Evolutionary conservation across 345 rosid genomes (phyloP), one percentile per base, ranked within the genome.

Genomic region (Erodium maritimum): DNA sequence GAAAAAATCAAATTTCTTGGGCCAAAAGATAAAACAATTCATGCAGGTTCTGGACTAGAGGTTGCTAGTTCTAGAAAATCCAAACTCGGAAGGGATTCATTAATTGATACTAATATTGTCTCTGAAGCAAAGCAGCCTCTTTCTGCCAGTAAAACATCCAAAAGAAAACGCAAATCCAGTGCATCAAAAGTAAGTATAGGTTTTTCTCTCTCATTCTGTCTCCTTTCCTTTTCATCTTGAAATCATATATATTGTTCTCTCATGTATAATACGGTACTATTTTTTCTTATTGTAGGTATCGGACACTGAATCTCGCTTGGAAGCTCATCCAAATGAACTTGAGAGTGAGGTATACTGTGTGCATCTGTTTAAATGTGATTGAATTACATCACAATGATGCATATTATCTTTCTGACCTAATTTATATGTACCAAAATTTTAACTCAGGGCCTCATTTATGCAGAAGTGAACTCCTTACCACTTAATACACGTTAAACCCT

Each of bases 161-260:
- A 71, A 77, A 87, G 89, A 67, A 87, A 79, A 69, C 72, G 75
- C 58, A 80, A 81, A 66, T 66, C 69, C 54, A 52, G 52, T 67
- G 58, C 18, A 20, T 60, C 80, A 22, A 77, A 76, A 75, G 89
- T 86, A 65, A 55, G 57, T 54, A 19, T 20, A 14, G 2, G n/a
- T 61, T 51, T 60, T 21, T 69, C 21, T 50, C 42, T 65, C 46
- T 42, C 17, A 42, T 42, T 42, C 48, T 14, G 8, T 29, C 37
- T 29, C 37, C 0, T 11, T 29, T 29, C 37, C 8, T 3, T 29
- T 29, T 29, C 9, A 5, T 29, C 37, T 14, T 42, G 48, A 42
- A 9, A 42, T 42, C 17, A 7, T 42, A 42, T 42, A 42, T 42
- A 13, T 42, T 42, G 48, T 3, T 29, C 48, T 11, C 48, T 42